Base-by-base conservation (phyloP, 2,329 filamentous ascomycete genomes). In the Diplocarpon mali region DNA sequence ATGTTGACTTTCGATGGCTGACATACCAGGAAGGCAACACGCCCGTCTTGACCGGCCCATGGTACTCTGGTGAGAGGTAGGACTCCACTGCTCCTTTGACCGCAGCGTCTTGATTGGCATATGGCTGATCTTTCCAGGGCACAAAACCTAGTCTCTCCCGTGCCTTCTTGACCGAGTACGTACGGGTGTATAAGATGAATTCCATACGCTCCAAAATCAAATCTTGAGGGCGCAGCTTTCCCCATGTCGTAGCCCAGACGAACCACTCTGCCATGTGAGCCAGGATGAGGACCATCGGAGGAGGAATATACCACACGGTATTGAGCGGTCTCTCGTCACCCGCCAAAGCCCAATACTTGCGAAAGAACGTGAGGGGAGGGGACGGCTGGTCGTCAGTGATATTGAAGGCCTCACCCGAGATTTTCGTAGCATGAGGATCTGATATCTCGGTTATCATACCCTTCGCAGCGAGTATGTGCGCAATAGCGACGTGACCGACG, bases 381-480 rank as follows among this genome's bases (percentile, higher is more conserved):
- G 44, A 46, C 13, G 49, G 49, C 11, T 55, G 42, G 31, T 53
- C 49, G 38, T 55, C 51, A 5, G 51, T 55, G 20, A 55, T 51
- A 30, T 53, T 53, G 40, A 55, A 55, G 12, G 51, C 49, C 34
- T 55, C 51, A n/a, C 53, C 53, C 17, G 46, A 49, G 29, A 55
- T 37, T 29, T 49, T 49, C 16, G 46, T 49, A 10, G 49, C 48
- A 12, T 42, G 38, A 0, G 48, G 45, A 43, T 51, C 45, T 11
- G 30, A 16, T 16, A 51, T 44, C n/a, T 46, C 46, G 31, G 37
- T 35, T 11, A 55, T 42, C 17, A 55, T 40, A 15, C 45, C 70
- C 9, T 67, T 62, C 0, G 67, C 65, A 4, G 69, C 70, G 13
- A 73, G 65, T 36, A 74, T 57, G 52, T 63, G 61, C 49, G 50